Evolutionary conservation across 2,329 filamentous ascomycete species (phyloP).

Genomic region (Cercospora berteroae): DNA sequence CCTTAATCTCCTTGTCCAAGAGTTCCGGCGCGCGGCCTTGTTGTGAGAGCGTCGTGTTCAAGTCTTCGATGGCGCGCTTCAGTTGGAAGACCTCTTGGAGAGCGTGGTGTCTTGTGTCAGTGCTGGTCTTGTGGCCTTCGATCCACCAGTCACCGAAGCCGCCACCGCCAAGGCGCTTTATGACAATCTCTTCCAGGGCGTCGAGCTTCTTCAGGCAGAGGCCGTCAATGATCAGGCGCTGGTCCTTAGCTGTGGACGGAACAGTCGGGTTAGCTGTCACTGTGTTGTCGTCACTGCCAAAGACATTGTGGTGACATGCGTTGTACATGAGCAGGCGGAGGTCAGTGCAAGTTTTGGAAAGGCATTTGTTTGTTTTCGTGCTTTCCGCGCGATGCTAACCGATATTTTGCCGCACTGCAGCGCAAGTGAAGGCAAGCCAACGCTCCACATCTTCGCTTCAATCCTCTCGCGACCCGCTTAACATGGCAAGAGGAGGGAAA

Average conservation of each 20-base stretch:
- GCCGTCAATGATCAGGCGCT: neutral
- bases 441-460: neutral
- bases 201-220: neutral
- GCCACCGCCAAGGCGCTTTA: neutral
- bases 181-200: neutral
- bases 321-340: neutral
- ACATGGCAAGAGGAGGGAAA: neutral
- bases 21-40: neutral
- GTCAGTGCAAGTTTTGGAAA: neutral
- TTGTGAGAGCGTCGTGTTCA: neutral
- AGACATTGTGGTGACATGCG: neutral
- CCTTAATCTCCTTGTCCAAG: neutral
- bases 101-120: neutral
- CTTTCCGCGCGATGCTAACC: neutral
- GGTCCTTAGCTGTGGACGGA: neutral
- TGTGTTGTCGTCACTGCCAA: neutral
- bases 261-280: neutral
- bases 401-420: neutral
- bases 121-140: neutral
- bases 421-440: neutral
- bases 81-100: neutral
- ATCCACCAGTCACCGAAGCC: neutral
- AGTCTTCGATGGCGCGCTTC: neutral
- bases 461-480: neutral
- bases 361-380: neutral